These are phyloP conservation scores for Kwoniella sp. DNA, from an alignment of 768 basidiomycete genomes.

Conservation along the genomic window DNA sequence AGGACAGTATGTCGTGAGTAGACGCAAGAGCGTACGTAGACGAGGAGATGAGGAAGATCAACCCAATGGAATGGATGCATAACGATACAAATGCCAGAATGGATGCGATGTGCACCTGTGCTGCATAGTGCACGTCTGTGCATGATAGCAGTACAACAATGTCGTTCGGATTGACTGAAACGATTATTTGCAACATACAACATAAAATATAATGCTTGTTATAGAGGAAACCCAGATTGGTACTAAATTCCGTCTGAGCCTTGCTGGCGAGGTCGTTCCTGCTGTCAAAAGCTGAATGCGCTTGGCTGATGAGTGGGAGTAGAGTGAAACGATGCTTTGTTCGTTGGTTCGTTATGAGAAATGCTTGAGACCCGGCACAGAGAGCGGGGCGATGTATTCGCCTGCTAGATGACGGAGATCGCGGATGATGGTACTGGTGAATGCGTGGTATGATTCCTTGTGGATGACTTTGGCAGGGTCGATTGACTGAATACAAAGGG, in stretches of 20 bases:
- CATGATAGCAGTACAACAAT: too few relatives aligned
- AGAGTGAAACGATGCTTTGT: background rate
- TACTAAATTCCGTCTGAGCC: too few relatives aligned
- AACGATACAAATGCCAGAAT: constrained; percentile 4
- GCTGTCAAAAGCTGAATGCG: too few relatives aligned
- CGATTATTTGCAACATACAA: too few relatives aligned
- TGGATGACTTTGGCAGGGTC: constrained; percentile 26
- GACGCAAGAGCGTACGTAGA: background rate
- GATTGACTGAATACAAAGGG: constrained; percentile 36
- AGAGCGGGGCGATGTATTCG: constrained; percentile 20
- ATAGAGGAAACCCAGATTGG: too few relatives aligned
- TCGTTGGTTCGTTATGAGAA: too few relatives aligned
- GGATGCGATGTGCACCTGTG: too few relatives aligned
- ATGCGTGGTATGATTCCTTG: constrained; percentile 43
- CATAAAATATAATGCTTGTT: too few relatives aligned
- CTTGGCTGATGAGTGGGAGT: too few relatives aligned
- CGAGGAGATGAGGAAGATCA: background rate
- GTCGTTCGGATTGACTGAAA: too few relatives aligned
- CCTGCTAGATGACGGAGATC: constrained; percentile 23
- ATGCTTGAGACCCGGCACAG: constrained; percentile 36
- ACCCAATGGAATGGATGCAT: background rate
- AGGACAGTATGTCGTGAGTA: background rate
- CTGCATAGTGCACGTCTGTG: too few relatives aligned
- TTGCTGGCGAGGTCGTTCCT: too few relatives aligned
- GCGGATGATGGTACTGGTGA: constrained; percentile 26